A percentile compares a stretch with the other conserved stretches of the same genome.
phyloP scores from a whole-genome alignment of 495 filamentous ascomycete species.

The Talaromyces borbonicus region DNA sequence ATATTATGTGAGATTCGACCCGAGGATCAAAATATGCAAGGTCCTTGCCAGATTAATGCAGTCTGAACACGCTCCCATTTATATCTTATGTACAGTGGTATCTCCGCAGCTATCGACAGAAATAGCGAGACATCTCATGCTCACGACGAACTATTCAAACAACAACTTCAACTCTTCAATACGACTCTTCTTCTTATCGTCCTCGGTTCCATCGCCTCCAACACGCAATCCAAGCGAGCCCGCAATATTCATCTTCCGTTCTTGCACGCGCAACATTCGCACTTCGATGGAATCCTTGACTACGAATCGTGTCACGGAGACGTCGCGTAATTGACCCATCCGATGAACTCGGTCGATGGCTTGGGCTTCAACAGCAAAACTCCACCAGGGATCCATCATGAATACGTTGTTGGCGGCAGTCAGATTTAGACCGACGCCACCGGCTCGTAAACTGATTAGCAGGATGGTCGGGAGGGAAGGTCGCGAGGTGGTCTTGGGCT shows the following conservation, averaged over 20 bases:
- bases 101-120: neutral
- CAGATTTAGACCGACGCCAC: slow-evolving; percentile 88
- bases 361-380: slow-evolving; percentile 90
- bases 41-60: no score
- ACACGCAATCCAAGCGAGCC: slow-evolving; percentile 77
- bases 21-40: no score
- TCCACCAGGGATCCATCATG: slow-evolving; percentile 99
- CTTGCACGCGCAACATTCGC: slow-evolving; percentile 88
- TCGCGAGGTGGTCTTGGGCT: no score
- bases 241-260: slow-evolving; percentile 80
- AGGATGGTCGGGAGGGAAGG: slow-evolving; percentile 45
- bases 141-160: slow-evolving; percentile 50
- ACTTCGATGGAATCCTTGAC: slow-evolving; percentile 87
- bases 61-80: no score
- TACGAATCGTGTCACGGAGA: slow-evolving; percentile 77
- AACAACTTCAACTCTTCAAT: slow-evolving; percentile 93
- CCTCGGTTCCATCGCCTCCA: slow-evolving; percentile 57
- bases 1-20: no score
- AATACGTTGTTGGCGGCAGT: slow-evolving; percentile 81
- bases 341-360: slow-evolving; percentile 98
- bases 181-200: slow-evolving; percentile 80
- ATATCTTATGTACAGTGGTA: neutral
- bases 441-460: slow-evolving; percentile 76
- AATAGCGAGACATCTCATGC: neutral
- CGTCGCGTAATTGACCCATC: slow-evolving; percentile 87